These are phyloP conservation scores for Phytophthora tentaculata DNA, from an alignment of 352 stramenopile species.

Conservation along the genomic window DNA sequence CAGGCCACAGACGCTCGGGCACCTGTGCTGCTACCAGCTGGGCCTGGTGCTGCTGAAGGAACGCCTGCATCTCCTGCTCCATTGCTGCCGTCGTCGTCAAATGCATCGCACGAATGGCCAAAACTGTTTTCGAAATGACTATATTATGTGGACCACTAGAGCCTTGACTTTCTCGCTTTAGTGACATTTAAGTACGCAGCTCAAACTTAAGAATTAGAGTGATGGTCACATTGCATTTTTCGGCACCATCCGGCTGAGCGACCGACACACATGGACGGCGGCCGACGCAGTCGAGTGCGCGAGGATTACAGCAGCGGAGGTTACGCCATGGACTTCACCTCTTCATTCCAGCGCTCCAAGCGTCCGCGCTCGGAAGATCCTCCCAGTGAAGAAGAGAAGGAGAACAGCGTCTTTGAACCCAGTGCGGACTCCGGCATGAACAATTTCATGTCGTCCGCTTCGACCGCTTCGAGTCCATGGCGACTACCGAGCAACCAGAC, in stretches of 20 bases:
- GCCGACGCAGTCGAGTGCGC: slow-evolving; percentile 16
- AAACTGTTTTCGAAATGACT: not conserved
- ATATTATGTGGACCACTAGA: not conserved
- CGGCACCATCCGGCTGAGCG: not conserved
- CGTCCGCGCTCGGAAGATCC: slow-evolving; percentile 23
- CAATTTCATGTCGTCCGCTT: slow-evolving; percentile 10
- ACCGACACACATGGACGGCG: slow-evolving; percentile 21
- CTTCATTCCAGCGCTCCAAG: slow-evolving; percentile 27
- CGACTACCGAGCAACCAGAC: slow-evolving; percentile 51
- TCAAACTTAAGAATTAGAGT: slow-evolving; percentile 11
- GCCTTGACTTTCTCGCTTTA: not conserved
- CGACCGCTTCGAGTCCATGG: slow-evolving; percentile 39
- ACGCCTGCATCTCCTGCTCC: slow-evolving; percentile 51
- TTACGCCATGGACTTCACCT: slow-evolving; percentile 33
- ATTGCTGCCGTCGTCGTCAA: slow-evolving; percentile 20
- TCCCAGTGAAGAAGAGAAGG: slow-evolving; percentile 27
- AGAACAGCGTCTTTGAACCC: slow-evolving; percentile 9
- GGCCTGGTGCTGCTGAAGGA: slow-evolving; percentile 51
- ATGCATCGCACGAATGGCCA: not conserved
- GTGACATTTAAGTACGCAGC: no score
- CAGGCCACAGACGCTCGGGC: slow-evolving; percentile 48
- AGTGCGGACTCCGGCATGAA: not conserved
- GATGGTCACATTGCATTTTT: slow-evolving; percentile 25
- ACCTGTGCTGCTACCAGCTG: slow-evolving; percentile 50
- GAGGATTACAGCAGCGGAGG: slow-evolving; percentile 12